Evolutionary conservation across 2,329 filamentous ascomycete species (phyloP).

Genomic region (Clathrospora elynae): DNA sequence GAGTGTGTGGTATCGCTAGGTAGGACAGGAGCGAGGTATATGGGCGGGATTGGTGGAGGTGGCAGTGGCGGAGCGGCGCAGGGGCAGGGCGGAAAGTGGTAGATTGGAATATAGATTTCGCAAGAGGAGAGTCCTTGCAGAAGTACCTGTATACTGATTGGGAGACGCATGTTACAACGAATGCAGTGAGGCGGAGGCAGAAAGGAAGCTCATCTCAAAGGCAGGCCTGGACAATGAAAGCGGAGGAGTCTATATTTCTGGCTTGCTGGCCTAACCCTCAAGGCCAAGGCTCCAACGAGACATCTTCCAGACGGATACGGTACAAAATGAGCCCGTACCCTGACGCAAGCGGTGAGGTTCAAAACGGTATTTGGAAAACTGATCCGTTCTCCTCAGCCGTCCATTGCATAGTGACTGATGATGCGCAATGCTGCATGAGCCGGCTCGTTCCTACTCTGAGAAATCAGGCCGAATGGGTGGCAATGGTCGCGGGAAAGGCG

Average conservation of each 20-base stretch:
- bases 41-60: conserved; percentile 27
- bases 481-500: conserved; percentile 24
- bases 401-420: not conserved
- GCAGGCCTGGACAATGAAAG: conserved; percentile 27
- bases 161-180: conserved; percentile 16
- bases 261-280: conserved; percentile 28
- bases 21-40: conserved; percentile 32
- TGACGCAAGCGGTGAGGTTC: conserved; percentile 21
- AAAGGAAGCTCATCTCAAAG: conserved; percentile 10
- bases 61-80: conserved; percentile 26
- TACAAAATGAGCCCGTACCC: conserved; percentile 24
- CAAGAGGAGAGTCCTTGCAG: conserved; percentile 29
- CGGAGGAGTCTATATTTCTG: conserved; percentile 23
- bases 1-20: conserved; percentile 28
- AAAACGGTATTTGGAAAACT: conserved; percentile 12
- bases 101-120: conserved; percentile 24
- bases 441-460: conserved; percentile 8
- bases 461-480: conserved; percentile 20
- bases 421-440: conserved; percentile 6
- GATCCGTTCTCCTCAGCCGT: conserved; percentile 26
- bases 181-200: conserved; percentile 26
- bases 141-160: conserved; percentile 16
- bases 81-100: conserved; percentile 25
- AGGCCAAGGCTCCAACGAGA: conserved; percentile 28
- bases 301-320: conserved; percentile 25